These are phyloP conservation scores for Tephrocybe sp. DNA, from an alignment of 768 basidiomycete genomes.

Conservation along the genomic window DNA sequence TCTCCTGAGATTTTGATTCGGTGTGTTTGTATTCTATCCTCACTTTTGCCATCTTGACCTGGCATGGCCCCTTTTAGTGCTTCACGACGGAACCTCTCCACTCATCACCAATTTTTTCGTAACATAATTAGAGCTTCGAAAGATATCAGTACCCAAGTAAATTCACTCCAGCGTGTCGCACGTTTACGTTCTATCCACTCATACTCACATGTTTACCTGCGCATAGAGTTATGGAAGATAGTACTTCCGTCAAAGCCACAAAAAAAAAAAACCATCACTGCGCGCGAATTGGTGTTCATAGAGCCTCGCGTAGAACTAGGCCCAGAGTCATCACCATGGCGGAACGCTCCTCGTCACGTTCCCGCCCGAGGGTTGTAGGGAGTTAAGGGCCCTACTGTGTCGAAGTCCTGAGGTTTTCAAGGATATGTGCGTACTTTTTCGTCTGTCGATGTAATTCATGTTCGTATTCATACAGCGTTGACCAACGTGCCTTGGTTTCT, in stretches of 20 bases:
- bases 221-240: conserved; percentile 68
- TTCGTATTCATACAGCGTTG: conserved; percentile 41
- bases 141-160: no score
- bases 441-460: not conserved
- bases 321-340: conserved; percentile 36
- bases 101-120: no score
- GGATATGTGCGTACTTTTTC: conserved; percentile 50
- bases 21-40: no score
- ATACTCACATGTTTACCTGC: conserved; percentile 2
- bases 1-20: no score
- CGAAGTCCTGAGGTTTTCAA: conserved; percentile 48
- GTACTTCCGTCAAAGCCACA: conserved; percentile 62
- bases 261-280: conserved; percentile 58
- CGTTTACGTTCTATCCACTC: not conserved
- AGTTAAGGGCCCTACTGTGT: conserved; percentile 58
- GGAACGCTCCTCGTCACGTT: conserved; percentile 58
- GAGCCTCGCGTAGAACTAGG: conserved; percentile 51
- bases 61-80: no score
- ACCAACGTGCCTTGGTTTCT: conserved; percentile 48
- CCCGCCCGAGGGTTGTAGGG: conserved; percentile 53
- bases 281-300: conserved; percentile 64
- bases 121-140: no score
- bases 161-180: no score
- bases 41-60: no score
- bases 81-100: no score